phyloP scores from a whole-genome alignment of 345 rosid genomes.

The Clausena lansium region DNA sequence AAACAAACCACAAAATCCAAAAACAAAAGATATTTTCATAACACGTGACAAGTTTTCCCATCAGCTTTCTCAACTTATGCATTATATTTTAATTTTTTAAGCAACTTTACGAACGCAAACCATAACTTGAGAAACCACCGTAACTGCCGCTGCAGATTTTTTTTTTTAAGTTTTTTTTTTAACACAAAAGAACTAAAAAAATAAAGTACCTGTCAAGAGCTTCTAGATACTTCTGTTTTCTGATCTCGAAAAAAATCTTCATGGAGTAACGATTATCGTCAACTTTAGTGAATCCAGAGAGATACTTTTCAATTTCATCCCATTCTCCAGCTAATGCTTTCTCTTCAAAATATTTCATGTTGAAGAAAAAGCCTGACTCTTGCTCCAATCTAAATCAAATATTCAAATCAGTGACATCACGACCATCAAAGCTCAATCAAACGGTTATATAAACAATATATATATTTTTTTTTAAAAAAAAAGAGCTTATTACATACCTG shows the following conservation, averaged over 20 bases:
- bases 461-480: neutral
- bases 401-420: neutral
- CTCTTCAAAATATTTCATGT: slow-evolving; percentile 34
- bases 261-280: slow-evolving; percentile 44
- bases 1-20: slow-evolving; percentile 11
- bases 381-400: slow-evolving; percentile 25
- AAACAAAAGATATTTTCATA: neutral
- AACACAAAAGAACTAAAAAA: neutral
- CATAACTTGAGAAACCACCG: neutral
- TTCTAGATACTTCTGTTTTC: slow-evolving; percentile 63
- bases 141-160: neutral
- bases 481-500: slow-evolving; percentile 53
- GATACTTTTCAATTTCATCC: slow-evolving; percentile 39
- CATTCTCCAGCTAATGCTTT: slow-evolving; percentile 35
- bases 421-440: slow-evolving; percentile 2
- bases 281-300: slow-evolving; percentile 37
- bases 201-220: slow-evolving; percentile 50
- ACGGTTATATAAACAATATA: neutral
- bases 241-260: slow-evolving; percentile 58
- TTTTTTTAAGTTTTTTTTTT: too few species aligned
- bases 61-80: neutral
- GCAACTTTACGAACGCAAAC: neutral
- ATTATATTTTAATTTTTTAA: too few species aligned
- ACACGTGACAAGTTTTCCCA: neutral
- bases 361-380: slow-evolving; percentile 36